Evolutionary conservation across 345 rosid species (phyloP), one percentile per base, ranked within the genome.

Genomic region (Salix koriyanagi): DNA sequence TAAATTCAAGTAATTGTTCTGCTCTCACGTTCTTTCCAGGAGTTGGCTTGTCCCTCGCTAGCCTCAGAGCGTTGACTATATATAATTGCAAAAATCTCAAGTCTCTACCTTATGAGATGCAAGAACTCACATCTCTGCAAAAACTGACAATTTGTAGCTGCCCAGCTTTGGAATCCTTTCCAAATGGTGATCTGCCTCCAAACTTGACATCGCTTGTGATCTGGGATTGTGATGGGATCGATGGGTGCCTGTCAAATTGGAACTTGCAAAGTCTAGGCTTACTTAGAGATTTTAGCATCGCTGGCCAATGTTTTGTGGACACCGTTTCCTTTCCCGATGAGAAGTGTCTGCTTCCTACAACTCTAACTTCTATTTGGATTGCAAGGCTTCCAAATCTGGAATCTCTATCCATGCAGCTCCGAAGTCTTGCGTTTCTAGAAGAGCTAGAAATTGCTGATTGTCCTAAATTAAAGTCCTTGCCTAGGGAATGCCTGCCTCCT

Each of bases 201-300:
- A 68, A 72, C 60, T 64, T 82, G 30, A 42, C 42, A 42, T 32
- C 58, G 9, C 75, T 79, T 28, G 62, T 6, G 15, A 67, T 79
- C 19, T 66, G 54, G 72, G 65, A 75, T 65, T 78, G 79, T 60
- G 32, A 65, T 25, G 11, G 62, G 61, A 15, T 82, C 2, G 61
- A 28, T 14, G 34, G 74, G 70, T 46, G 64, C 28, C 8, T 76
- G 39, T 72, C 79, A 48, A 36, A 72, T 13, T 82, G 82, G 85
- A 65, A 72, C n/a, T 70, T 82, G 18, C 72, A 61, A 37, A 52
- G 61, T 7, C 75, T 79, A 6, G 37, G 61, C 39, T 77, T 44
- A 65, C 85, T 79, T 15, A 83, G 25, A 75, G 72, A 77, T 4
- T 65, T 74, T 58, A 28, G n/a, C 58, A 41, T 81, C 42, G 23